Base-by-base conservation (phyloP, 352 stramenopile species). In the Globisporangium megalacanthum region DNA sequence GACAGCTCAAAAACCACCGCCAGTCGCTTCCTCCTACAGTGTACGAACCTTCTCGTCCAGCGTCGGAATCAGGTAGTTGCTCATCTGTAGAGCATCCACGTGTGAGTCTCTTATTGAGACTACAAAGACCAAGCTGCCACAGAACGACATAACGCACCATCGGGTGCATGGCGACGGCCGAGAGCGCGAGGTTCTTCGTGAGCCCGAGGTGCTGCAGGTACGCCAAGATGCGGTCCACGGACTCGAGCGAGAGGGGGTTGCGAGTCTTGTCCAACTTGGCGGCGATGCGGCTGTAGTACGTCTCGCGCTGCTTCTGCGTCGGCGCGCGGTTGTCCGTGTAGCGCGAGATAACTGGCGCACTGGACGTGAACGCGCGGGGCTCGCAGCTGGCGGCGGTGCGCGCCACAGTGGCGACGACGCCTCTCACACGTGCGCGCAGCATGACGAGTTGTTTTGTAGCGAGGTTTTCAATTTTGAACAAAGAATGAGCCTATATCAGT, bases 1-100 rank as follows among this genome's bases (percentile, higher is more conserved):
- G 35, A 13, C 35, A 8, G 35, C 13, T 22, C 0, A 54, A 39
- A 39, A 49, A 1, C 41, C 6, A 57, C 15, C 22, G 22, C 5
- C 17, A 31, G 47, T 11, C 20, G 14, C 37, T 56, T 0, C 9
- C 25, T 44, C 41, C 31, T 22, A 53, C n/a, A n/a, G n/a, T n/a
- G n/a, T n/a, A n/a, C 17, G 33, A 37, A 79, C 73, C 64, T 83
- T 83, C 44, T 58, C 64, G 17, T 76, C 60, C 60, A 83, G 74
- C 25, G 69, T 69, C 15, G 64, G 35, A 2, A 25, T 20, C 22
- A 65, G 49, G 25, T 79, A 83, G 39, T 49, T 49, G 6, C 55
- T 61, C 39, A 82, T 52, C 73, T 79, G 20, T 14, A 3, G 2
- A 6, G 2, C 9, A n/a, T 8, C 41, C 41, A 46, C 41, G 0